A percentile compares a stretch with the other conserved stretches of the same genome.
Conservation (phyloP, 129 eudicot genomes). For the Heracleum sosnowskyi region DNA sequence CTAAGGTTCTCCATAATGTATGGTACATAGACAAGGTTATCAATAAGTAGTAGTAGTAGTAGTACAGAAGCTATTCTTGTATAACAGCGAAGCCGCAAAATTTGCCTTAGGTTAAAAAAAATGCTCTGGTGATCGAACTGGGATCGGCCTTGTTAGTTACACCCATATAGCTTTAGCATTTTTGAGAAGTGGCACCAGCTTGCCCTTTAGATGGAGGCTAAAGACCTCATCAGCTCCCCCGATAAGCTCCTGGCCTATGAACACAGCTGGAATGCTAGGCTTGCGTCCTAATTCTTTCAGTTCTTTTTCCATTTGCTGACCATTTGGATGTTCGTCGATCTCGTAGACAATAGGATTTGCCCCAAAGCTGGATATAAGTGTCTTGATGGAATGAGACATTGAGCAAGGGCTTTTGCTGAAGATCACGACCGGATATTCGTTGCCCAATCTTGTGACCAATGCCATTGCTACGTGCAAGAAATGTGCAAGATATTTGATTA, state of each 20-base stretch:
- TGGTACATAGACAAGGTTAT: background rate
- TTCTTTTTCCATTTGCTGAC: slow-evolving; percentile 26
- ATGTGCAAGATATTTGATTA: background rate
- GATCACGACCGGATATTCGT: slow-evolving; percentile 31
- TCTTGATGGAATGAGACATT: slow-evolving; percentile 32
- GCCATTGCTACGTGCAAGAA: slow-evolving; percentile 15
- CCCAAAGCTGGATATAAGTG: slow-evolving; percentile 37
- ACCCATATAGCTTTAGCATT: slow-evolving; percentile 49
- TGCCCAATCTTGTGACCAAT: slow-evolving; percentile 20
- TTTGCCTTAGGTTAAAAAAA: too few relatives aligned
- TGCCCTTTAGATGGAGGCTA: slow-evolving; percentile 66
- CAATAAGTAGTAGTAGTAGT: background rate
- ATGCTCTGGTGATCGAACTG: background rate
- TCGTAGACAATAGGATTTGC: slow-evolving; percentile 34
- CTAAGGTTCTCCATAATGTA: background rate
- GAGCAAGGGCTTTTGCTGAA: slow-evolving; percentile 39
- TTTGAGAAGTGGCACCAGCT: slow-evolving; percentile 38
- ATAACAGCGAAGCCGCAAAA: background rate
- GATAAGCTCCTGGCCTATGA: slow-evolving; percentile 29
- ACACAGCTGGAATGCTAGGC: slow-evolving; percentile 23
- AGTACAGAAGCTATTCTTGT: background rate
- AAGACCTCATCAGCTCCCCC: slow-evolving; percentile 49
- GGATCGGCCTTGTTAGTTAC: background rate
- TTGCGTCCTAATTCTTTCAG: slow-evolving; percentile 16
- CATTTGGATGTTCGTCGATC: slow-evolving; percentile 33